These are phyloP conservation scores for Globisporangium paroecandrum DNA, from an alignment of 352 stramenopile genomes.

Conservation along the genomic window DNA sequence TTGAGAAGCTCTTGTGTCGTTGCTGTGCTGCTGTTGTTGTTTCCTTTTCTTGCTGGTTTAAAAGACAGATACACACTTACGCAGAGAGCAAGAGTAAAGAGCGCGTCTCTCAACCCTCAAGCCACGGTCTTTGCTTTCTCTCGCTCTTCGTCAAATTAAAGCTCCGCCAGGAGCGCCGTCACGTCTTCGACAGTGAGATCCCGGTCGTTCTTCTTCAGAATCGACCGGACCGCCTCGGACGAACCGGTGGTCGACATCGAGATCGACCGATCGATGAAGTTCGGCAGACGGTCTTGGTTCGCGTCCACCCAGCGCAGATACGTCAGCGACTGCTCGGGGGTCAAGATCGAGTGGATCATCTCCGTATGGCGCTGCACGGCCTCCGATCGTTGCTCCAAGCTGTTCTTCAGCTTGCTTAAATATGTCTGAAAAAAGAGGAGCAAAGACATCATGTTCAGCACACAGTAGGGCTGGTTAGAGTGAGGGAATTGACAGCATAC, in stretches of 20 bases:
- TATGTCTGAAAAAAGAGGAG: constrained; percentile 53
- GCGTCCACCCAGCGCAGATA: constrained; percentile 81
- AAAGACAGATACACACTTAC: constrained; percentile 7
- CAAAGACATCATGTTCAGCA: background rate
- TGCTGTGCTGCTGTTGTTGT: too few relatives aligned
- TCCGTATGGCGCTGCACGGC: constrained; percentile 78
- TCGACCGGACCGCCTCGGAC: constrained; percentile 66
- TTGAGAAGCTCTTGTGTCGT: too few relatives aligned
- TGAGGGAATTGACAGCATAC: constrained; percentile 12
- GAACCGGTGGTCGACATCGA: constrained; percentile 45
- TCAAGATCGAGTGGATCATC: constrained; percentile 82
- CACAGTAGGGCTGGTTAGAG: background rate
- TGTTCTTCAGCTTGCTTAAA: constrained; percentile 87
- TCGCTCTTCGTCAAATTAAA: constrained; percentile 24
- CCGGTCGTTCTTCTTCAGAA: constrained; percentile 82
- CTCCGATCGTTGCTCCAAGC: constrained; percentile 72
- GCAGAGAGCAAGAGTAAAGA: background rate
- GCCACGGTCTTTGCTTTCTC: background rate
- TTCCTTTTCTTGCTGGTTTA: background rate
- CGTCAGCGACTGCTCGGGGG: constrained; percentile 78
- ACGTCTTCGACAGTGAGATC: constrained; percentile 86
- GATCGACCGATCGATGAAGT: constrained; percentile 62
- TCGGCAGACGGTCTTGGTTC: constrained; percentile 67
- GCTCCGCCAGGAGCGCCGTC: constrained; percentile 64
- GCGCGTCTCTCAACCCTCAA: background rate